phyloP scores from a whole-genome alignment of 2,329 filamentous ascomycete species.

The Colletotrichum musicola region DNA sequence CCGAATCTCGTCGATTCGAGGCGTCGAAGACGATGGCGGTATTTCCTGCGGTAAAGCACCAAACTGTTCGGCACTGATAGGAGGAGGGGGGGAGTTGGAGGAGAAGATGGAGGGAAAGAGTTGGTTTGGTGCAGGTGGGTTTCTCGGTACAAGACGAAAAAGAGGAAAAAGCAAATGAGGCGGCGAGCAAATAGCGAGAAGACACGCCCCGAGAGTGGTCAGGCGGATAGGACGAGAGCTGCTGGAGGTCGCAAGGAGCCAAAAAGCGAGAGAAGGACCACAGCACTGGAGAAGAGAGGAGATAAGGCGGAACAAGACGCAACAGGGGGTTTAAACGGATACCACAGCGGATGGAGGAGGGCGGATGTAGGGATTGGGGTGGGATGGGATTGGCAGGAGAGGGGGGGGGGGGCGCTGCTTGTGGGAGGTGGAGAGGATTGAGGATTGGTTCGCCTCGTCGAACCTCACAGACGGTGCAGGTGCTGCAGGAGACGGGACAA shows the following conservation, averaged over 20 bases:
- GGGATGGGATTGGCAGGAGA: conserved; percentile 27
- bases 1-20: conserved; percentile 32
- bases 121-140: conserved; percentile 26
- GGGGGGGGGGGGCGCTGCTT: conserved; percentile 29
- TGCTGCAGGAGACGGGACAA: neutral
- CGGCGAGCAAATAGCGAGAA: conserved; percentile 35
- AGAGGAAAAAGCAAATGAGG: conserved; percentile 29
- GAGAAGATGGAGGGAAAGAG: conserved; percentile 8
- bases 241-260: conserved; percentile 30
- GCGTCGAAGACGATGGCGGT: conserved; percentile 21
- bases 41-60: conserved; percentile 6
- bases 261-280: conserved; percentile 29
- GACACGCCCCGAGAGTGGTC: conserved; percentile 37
- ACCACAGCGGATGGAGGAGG: conserved; percentile 36
- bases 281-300: conserved; percentile 31
- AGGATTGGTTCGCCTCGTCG: conserved; percentile 32
- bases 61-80: neutral
- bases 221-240: conserved; percentile 38
- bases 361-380: conserved; percentile 39
- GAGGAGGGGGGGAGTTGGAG: neutral
- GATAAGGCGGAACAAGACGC: conserved; percentile 39
- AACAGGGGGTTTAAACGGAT: conserved; percentile 34
- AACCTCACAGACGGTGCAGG: conserved; percentile 18
- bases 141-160: conserved; percentile 10
- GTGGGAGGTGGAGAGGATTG: conserved; percentile 35